Percentiles rank a stretch among this genome's conserved stretches.
These are phyloP conservation scores for Calycina herbarum DNA, from an alignment of 2,329 filamentous ascomycete genomes.

Conservation along the genomic window DNA sequence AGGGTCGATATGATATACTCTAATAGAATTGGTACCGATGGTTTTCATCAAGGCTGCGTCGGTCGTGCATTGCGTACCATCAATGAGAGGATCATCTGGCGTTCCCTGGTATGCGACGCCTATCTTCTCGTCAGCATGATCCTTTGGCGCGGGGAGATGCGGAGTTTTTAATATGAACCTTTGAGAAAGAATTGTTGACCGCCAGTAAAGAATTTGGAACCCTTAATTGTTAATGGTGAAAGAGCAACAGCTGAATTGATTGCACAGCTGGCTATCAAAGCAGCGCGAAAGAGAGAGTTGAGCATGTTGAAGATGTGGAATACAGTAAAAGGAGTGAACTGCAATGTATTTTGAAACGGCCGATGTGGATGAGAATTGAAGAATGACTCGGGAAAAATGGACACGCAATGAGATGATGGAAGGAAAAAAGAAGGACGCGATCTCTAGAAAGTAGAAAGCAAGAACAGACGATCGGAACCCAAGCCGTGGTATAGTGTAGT, in stretches of 20 bases:
- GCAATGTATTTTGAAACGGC: conserved; percentile 1
- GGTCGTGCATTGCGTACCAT: conserved; percentile 71
- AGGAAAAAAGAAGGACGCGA: not conserved
- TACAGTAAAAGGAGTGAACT: conserved; percentile 3
- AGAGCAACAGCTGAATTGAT: conserved; percentile 18
- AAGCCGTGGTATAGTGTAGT: not conserved
- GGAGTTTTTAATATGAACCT: conserved; percentile 43
- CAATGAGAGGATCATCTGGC: conserved; percentile 71
- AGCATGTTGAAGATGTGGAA: conserved; percentile 21
- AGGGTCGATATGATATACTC: conserved; percentile 83
- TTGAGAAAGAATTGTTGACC: conserved; percentile 36
- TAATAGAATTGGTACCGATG: conserved; percentile 78
- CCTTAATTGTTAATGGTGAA: conserved; percentile 32
- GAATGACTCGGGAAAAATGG: not conserved
- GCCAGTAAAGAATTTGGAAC: conserved; percentile 33
- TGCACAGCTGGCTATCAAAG: conserved; percentile 20
- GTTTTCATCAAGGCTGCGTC: conserved; percentile 77
- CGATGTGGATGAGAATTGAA: not conserved
- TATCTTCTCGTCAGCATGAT: conserved; percentile 42
- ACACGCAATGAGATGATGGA: not conserved
- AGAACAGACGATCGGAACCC: conserved; percentile 3
- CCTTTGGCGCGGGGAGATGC: conserved; percentile 42
- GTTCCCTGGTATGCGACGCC: conserved; percentile 71
- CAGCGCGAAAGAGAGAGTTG: conserved; percentile 14
- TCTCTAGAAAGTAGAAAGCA: not conserved